These are phyloP conservation scores for Neurospora tetrasperma DNA, from an alignment of 495 filamentous ascomycete species.

Conservation along the genomic window DNA sequence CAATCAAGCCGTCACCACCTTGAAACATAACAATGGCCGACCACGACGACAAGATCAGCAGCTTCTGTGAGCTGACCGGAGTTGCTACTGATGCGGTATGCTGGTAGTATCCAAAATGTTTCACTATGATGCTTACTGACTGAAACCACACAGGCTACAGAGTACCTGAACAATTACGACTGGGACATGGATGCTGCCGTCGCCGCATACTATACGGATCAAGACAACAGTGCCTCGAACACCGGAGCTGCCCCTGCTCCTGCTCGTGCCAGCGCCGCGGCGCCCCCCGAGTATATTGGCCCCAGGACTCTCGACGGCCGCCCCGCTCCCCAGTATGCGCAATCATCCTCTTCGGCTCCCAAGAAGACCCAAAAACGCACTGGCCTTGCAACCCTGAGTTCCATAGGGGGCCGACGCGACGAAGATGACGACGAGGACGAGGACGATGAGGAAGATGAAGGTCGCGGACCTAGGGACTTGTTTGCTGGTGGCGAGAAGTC, in stretches of 20 bases:
- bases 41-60: constrained; percentile 58
- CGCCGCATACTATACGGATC: constrained; percentile 57
- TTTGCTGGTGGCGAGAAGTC: constrained; percentile 97
- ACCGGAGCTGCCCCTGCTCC: constrained; percentile 13
- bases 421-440: constrained; percentile 50
- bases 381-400: constrained; percentile 48
- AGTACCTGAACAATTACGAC: constrained; percentile 54
- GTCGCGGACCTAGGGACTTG: constrained; percentile 61
- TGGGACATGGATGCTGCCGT: constrained; percentile 64
- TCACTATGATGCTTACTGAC: background rate
- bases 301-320: constrained; percentile 46
- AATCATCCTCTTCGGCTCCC: constrained; percentile 26
- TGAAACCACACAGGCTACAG: constrained; percentile 47
- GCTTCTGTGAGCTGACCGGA: constrained; percentile 67
- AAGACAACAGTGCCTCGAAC: constrained; percentile 29
- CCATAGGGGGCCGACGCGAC: constrained; percentile 39
- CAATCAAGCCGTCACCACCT: background rate
- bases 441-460: constrained; percentile 50
- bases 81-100: constrained; percentile 53
- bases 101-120: background rate
- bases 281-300: constrained; percentile 37
- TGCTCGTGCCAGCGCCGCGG: constrained; percentile 9
- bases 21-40: constrained; percentile 33
- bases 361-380: constrained; percentile 36
- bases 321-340: constrained; percentile 35